These are phyloP conservation scores for Colletotrichum ledebouriae DNA, from an alignment of 2,329 filamentous ascomycete species.

Conservation along the genomic window DNA sequence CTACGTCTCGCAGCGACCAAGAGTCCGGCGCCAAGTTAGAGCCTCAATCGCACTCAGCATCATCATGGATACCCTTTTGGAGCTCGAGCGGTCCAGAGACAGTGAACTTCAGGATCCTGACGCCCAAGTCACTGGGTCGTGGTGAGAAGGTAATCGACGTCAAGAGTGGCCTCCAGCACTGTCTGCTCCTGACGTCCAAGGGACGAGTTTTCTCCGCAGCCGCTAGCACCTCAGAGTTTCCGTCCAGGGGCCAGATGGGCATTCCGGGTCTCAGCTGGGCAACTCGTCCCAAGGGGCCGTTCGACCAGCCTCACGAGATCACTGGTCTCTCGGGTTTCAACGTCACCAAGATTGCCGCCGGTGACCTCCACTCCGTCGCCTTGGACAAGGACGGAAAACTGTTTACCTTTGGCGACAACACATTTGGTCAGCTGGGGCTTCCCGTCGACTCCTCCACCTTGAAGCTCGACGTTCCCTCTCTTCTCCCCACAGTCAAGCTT, in stretches of 20 bases:
- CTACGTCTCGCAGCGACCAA: conserved; percentile 81
- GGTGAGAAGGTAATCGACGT: conserved; percentile 82
- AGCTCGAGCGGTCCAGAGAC: conserved; percentile 49
- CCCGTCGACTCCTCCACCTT: conserved; percentile 73
- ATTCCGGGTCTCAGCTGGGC: conserved; percentile 85
- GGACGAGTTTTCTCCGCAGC: conserved; percentile 93
- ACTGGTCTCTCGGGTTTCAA: conserved; percentile 77
- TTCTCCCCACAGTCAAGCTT: conserved; percentile 77
- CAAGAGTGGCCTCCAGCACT: conserved; percentile 85
- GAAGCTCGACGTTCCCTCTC: conserved; percentile 76
- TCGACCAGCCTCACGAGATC: conserved; percentile 87
- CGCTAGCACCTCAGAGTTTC: conserved; percentile 82
- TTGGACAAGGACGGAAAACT: conserved; percentile 82
- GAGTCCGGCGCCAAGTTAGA: conserved; percentile 70
- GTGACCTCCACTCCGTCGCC: conserved; percentile 87
- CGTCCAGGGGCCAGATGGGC: conserved; percentile 87
- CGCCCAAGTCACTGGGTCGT: conserved; percentile 73
- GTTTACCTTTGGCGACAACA: conserved; percentile 93
- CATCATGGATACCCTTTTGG: conserved; percentile 83
- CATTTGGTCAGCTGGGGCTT: conserved; percentile 90
- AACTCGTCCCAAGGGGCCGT: conserved; percentile 81
- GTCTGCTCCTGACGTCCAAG: conserved; percentile 83
- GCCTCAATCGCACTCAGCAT: conserved; percentile 61
- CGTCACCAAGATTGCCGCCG: conserved; percentile 81
- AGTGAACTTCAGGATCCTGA: conserved; percentile 80